Conservation (phyloP, 805 yeast genomes). For the Kodamaea kaohsiungensis region DNA sequence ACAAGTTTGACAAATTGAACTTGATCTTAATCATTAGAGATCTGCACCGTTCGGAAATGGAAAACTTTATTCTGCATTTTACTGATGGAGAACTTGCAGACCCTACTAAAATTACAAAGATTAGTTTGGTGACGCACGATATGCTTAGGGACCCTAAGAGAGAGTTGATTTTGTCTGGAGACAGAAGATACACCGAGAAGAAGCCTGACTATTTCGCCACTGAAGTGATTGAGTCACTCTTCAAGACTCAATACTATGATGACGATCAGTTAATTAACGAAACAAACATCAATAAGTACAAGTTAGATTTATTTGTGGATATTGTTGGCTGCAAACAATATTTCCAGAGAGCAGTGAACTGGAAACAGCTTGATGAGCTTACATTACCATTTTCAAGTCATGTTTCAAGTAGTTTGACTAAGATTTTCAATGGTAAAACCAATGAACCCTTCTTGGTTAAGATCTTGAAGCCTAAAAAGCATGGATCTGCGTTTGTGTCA, state of each 20-base stretch:
- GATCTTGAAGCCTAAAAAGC: constrained; percentile 37
- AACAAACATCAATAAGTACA: constrained; percentile 25
- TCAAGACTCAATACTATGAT: constrained; percentile 21
- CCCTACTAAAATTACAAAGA: constrained; percentile 21
- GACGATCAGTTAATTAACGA: constrained; percentile 19
- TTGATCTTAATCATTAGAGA: constrained; percentile 34
- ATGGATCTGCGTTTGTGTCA: constrained; percentile 34
- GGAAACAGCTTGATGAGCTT: constrained; percentile 29
- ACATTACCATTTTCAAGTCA: constrained; percentile 29
- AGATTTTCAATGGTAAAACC: constrained; percentile 26
- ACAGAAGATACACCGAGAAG: constrained; percentile 30
- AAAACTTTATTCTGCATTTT: constrained; percentile 19
- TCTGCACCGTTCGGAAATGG: constrained; percentile 18
- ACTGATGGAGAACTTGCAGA: constrained; percentile 21
- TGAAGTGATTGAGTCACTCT: constrained; percentile 36
- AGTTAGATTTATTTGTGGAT: constrained; percentile 40
- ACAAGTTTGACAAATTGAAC: constrained; percentile 26
- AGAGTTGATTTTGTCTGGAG: constrained; percentile 38
- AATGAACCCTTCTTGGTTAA: constrained; percentile 36
- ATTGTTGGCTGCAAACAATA: constrained; percentile 40
- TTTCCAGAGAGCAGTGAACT: constrained; percentile 33
- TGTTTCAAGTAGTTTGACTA: constrained; percentile 16
- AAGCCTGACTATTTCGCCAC: constrained; percentile 39
- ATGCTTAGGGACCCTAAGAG: constrained; percentile 23
- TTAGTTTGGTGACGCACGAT: constrained; percentile 35